Evolutionary conservation across 192 early-diverging fungal genomes (phyloP), one percentile per base, ranked within the genome.

Genomic region (Chytriomyces sp.): DNA sequence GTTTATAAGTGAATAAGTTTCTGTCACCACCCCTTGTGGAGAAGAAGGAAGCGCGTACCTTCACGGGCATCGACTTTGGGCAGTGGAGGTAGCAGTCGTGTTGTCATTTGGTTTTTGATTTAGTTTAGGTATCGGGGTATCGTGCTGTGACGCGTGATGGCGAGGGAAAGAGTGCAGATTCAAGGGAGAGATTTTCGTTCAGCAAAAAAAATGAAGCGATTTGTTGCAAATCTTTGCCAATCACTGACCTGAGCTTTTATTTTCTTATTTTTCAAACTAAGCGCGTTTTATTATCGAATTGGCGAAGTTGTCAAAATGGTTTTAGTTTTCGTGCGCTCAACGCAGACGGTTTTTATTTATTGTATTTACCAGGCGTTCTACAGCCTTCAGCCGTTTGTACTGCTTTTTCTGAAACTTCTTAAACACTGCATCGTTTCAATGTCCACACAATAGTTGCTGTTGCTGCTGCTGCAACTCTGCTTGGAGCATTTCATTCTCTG

Each of bases 1-100:
- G 13, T 35, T 8, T 46, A 5, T 64, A 28, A 24, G 26, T 64
- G 24, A 23, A 13, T n/a, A 24, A 28, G 57, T 43, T 2, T 59
- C 13, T 72, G 53, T 49, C n/a, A 26, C 10, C 11, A 48, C 10
- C 47, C 10, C 47, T 69, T 69, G 16, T 3, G 16, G 47, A 48
- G 28, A 43, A 23, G 28, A 13, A 64, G 28, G 35, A 35, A 35
- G 35, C 18, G 0, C 69, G n/a, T 44, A 72, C 69, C 53, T 28
- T 72, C 69, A 4, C 50, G 47, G 13, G 26, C 18, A 26, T 53
- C 69, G 35, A 72, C 50, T 28, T 72, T 72, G 13, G 69, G 69
- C n/a, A 72, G 53, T 10, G 69, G 24, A 10, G 69, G 69, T 20
- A 57, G 20, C 1, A 35, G 4, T 4, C 35, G 35, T 4, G 53